A percentile compares a stretch with the other conserved stretches of the same genome.
Conservation (phyloP, 495 filamentous ascomycete species). For the Penicillium pancosmium region DNA sequence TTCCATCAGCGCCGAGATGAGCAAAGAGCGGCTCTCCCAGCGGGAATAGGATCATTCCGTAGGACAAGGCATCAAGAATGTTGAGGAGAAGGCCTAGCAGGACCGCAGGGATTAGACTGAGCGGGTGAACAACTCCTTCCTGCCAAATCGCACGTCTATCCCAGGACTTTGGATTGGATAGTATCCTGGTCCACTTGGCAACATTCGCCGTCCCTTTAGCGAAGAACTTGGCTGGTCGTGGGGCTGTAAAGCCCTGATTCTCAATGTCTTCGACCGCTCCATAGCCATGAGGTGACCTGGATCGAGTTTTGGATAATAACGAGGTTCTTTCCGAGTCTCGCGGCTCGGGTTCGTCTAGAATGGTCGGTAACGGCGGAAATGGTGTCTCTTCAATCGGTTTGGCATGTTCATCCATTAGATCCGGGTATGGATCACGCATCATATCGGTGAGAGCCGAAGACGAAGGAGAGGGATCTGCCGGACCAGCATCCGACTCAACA, state of each 20-base stretch:
- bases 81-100: slow-evolving; percentile 88
- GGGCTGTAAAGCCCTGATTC: slow-evolving; percentile 29
- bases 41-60: slow-evolving; percentile 96
- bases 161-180: slow-evolving; percentile 71
- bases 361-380: slow-evolving; percentile 22
- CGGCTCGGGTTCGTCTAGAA: slow-evolving; percentile 24
- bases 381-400: slow-evolving; percentile 23
- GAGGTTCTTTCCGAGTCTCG: slow-evolving; percentile 44
- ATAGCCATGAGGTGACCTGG: slow-evolving; percentile 38
- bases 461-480: slow-evolving; percentile 14
- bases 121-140: slow-evolving; percentile 64
- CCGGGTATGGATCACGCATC: slow-evolving; percentile 58
- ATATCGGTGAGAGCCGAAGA: slow-evolving; percentile 64
- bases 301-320: slow-evolving; percentile 42
- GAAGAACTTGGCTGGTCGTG: slow-evolving; percentile 19
- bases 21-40: slow-evolving; percentile 82
- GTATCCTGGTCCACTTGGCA: slow-evolving; percentile 25
- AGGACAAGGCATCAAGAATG: slow-evolving; percentile 91
- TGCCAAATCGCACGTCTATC: slow-evolving; percentile 64
- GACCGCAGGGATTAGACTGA: slow-evolving; percentile 77
- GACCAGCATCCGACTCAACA: slow-evolving; percentile 13
- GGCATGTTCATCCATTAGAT: slow-evolving; percentile 27
- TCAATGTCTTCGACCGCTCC: slow-evolving; percentile 43
- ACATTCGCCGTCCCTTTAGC: slow-evolving; percentile 27
- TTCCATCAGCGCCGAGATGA: slow-evolving; percentile 83